Evolutionary conservation across 805 yeast species (phyloP).

Genomic region (Ogataea parapolymorpha): DNA sequence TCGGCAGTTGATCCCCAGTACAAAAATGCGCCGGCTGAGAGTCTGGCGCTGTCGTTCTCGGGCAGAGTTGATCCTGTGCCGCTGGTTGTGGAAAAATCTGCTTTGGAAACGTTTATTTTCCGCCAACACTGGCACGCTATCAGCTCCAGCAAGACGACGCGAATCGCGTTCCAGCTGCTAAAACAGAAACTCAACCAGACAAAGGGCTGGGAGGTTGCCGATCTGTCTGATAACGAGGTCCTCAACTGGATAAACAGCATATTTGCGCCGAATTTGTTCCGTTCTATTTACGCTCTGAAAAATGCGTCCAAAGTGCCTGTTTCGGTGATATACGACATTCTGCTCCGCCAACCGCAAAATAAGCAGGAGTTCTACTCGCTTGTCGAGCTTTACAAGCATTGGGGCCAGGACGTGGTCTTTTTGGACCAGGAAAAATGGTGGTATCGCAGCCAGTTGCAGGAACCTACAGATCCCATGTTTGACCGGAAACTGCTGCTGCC

Average conservation of each 20-base stretch:
- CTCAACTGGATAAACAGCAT: conserved; percentile 30
- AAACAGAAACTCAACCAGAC: conserved; percentile 23
- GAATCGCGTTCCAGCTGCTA: conserved; percentile 14
- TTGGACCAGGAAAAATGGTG: conserved; percentile 30
- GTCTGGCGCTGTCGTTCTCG: conserved; percentile 2
- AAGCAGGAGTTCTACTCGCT: conserved; percentile 26
- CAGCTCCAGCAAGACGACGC: not conserved
- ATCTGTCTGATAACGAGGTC: conserved; percentile 20
- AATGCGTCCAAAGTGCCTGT: conserved; percentile 21
- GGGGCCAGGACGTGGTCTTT: conserved; percentile 16
- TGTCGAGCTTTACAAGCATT: conserved; percentile 23
- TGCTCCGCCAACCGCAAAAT: conserved; percentile 25
- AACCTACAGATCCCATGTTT: conserved; percentile 3
- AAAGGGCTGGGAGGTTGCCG: conserved; percentile 19
- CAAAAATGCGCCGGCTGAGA: conserved; percentile 5
- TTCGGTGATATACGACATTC: conserved; percentile 28
- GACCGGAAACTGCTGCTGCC: conserved; percentile 24
- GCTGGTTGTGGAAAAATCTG: conserved; percentile 1
- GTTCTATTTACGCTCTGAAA: conserved; percentile 18
- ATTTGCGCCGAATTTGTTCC: conserved; percentile 20
- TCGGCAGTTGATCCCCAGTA: conserved; percentile 13
- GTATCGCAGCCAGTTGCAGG: conserved; percentile 19
- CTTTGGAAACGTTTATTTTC: conserved; percentile 4
- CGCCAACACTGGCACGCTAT: conserved; percentile 5
- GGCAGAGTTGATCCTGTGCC: conserved; percentile 1